phyloP scores from a whole-genome alignment of 1,139 yeast species.

The Saccharomyces hybrid region DNA sequence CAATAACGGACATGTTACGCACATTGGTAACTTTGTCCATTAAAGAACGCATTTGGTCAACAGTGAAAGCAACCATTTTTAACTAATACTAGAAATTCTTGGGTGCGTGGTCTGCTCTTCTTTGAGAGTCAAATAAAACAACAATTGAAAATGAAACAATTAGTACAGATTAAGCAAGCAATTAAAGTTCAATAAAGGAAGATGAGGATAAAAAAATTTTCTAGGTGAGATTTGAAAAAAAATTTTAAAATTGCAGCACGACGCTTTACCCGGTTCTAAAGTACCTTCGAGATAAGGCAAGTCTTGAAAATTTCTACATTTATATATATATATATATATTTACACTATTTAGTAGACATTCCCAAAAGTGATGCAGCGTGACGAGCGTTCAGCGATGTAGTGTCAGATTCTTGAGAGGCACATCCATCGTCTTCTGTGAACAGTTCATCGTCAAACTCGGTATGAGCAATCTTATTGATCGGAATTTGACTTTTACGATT shows the following conservation, averaged over 20 bases:
- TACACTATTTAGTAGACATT: conserved; percentile 42
- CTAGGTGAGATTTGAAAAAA: background rate
- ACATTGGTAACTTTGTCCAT: conserved; percentile 99
- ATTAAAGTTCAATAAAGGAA: background rate
- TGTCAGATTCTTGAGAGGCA: background rate
- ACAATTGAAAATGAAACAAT: no score
- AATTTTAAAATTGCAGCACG: background rate
- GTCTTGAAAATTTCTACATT: background rate
- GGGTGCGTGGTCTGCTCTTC: conserved; percentile 10
- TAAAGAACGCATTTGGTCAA: conserved; percentile 91
- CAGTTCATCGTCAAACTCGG: conserved; percentile 13
- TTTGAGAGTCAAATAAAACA: background rate
- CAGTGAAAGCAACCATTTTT: conserved; percentile 37
- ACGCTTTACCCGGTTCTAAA: background rate
- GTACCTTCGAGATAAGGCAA: no score
- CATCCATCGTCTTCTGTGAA: conserved; percentile 3
- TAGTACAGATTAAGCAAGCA: background rate
- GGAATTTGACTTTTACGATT: conserved; percentile 21
- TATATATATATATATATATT: background rate
- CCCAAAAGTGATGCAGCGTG: conserved; percentile 78
- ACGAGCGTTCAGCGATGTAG: conserved; percentile 56
- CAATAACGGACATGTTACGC: conserved; percentile 99
- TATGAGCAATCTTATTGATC: conserved; percentile 10
- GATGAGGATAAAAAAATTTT: background rate
- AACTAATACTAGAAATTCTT: conserved; percentile 6